phyloP scores from a whole-genome alignment of 768 basidiomycete genomes.

The Lactarius evosmus region DNA sequence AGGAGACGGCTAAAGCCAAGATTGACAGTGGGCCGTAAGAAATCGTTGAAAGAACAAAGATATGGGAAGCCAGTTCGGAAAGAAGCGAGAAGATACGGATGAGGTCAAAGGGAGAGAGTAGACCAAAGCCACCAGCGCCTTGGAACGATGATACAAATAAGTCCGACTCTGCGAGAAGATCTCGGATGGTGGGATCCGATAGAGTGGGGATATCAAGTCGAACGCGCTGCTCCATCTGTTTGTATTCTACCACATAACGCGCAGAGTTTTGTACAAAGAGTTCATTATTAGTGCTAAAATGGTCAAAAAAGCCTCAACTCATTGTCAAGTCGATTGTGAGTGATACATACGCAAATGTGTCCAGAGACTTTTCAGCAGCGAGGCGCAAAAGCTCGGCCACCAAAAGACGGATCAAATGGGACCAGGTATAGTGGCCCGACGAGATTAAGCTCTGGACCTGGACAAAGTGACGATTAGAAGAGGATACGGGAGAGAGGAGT shows the following conservation, averaged over 20 bases:
- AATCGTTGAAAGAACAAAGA: constrained; percentile 64
- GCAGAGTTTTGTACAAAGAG: constrained; percentile 69
- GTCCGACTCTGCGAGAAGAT: constrained; percentile 83
- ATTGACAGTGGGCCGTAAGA: constrained; percentile 53
- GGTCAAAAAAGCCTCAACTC: constrained; percentile 20
- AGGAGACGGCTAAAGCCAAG: constrained; percentile 56
- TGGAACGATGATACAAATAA: constrained; percentile 79
- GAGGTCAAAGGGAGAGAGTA: constrained; percentile 77
- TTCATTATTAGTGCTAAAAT: constrained; percentile 62
- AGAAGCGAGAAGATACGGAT: constrained; percentile 67
- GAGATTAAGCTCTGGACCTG: constrained; percentile 69
- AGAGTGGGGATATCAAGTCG: constrained; percentile 77
- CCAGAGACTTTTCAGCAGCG: constrained; percentile 60
- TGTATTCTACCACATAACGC: constrained; percentile 70
- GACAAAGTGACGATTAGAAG: constrained; percentile 11
- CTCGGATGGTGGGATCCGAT: constrained; percentile 66
- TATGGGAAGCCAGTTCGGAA: constrained; percentile 68
- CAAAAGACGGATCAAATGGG: constrained; percentile 55
- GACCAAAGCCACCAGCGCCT: constrained; percentile 68
- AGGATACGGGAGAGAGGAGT: neutral
- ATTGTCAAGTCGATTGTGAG: neutral
- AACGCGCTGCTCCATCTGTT: constrained; percentile 74
- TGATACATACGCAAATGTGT: constrained; percentile 66
- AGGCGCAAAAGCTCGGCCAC: constrained; percentile 63
- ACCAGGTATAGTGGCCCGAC: constrained; percentile 71